Conservation (phyloP, 768 basidiomycete genomes). For the Termitomyces sp. region DNA sequence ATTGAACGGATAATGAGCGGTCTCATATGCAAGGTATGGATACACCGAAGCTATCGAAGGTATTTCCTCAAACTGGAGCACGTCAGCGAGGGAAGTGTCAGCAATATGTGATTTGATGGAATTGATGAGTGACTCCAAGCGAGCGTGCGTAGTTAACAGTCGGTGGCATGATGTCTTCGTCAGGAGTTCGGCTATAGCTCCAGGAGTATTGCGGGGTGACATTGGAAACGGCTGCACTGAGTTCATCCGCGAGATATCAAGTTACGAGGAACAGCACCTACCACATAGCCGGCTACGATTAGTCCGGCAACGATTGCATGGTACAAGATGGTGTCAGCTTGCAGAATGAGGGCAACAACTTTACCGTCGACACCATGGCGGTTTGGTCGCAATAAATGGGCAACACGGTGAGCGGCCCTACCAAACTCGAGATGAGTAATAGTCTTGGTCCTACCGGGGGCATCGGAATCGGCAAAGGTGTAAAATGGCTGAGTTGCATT, state of each 20-base stretch:
- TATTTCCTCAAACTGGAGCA: conserved; percentile 25
- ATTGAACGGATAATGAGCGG: conserved; percentile 5
- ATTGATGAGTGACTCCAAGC: conserved; percentile 23
- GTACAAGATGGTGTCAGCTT: conserved; percentile 31
- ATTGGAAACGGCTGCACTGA: conserved; percentile 32
- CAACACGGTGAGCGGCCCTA: conserved; percentile 37
- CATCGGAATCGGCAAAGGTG: neutral
- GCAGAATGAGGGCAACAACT: conserved; percentile 31
- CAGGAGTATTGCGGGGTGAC: conserved; percentile 31
- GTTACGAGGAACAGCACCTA: conserved; percentile 9
- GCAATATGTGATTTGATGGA: conserved; percentile 19
- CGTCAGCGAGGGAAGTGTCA: conserved; percentile 13
- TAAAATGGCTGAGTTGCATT: conserved; percentile 11
- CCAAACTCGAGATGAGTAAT: conserved; percentile 39
- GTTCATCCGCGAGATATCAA: neutral
- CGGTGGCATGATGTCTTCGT: conserved; percentile 31
- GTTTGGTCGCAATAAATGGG: conserved; percentile 30
- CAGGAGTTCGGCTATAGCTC: conserved; percentile 30
- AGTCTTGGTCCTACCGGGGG: conserved; percentile 10
- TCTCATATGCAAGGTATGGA: conserved; percentile 15
- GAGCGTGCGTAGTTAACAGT: conserved; percentile 28
- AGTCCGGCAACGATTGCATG: conserved; percentile 35
- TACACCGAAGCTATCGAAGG: conserved; percentile 11
- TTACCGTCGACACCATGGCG: conserved; percentile 24
- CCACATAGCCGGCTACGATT: conserved; percentile 29